Evolutionary conservation across 148 eudicot genomes (phyloP).

Genomic region (Fagopyrum homotropicum): DNA sequence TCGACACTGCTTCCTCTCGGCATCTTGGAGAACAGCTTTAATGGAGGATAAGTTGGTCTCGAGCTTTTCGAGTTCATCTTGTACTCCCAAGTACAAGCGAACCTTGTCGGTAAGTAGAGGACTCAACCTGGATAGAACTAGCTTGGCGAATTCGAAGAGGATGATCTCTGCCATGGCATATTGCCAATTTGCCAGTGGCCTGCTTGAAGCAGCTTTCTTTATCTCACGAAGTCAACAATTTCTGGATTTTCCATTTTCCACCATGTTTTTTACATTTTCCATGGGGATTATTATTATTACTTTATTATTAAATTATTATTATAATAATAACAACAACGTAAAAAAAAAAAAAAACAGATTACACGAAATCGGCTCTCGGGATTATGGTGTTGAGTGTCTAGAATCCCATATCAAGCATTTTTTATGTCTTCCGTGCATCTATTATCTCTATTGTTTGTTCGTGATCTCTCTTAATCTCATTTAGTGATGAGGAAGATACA

Average conservation of each 20-base stretch:
- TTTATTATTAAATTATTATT: no score
- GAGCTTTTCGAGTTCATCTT: conserved; percentile 18
- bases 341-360: no score
- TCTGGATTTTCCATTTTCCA: neutral
- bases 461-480: conserved; percentile 15
- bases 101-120: conserved; percentile 8
- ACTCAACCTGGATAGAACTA: neutral
- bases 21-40: conserved; percentile 20
- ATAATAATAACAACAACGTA: no score
- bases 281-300: no score
- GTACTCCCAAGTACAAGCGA: conserved; percentile 1
- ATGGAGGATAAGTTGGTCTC: conserved; percentile 15
- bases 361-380: no score
- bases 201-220: no score
- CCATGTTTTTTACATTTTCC: neutral
- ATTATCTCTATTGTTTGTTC: neutral
- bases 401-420: no score
- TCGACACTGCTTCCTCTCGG: conserved; percentile 14
- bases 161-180: conserved; percentile 12
- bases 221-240: neutral
- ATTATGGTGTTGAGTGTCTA: no score
- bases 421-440: no score
- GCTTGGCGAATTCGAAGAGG: conserved; percentile 10
- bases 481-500: conserved; percentile 94
- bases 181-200: neutral